phyloP scores from a whole-genome alignment of 1,284 basidiomycete genomes.

The Somion occarium region DNA sequence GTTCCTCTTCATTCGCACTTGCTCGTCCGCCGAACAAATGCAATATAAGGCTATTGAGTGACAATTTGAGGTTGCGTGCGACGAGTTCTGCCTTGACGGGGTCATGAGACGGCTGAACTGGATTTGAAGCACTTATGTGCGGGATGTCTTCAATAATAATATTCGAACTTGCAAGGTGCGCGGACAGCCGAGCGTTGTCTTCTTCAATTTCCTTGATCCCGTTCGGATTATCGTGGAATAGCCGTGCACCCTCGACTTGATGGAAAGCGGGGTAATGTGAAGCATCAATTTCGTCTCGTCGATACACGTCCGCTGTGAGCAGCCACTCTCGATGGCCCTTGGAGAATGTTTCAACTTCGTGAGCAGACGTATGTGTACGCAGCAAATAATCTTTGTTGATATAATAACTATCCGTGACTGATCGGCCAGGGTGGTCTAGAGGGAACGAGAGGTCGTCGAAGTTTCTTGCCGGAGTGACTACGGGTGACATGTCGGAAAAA shows the following conservation, averaged over 20 bases:
- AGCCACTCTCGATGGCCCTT: conserved; percentile 81
- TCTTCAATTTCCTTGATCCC: conserved; percentile 58
- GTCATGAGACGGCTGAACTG: conserved; percentile 77
- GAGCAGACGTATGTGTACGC: conserved; percentile 95
- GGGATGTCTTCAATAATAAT: conserved; percentile 88
- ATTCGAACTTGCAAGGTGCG: conserved; percentile 60
- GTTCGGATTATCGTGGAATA: conserved; percentile 56
- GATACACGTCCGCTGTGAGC: conserved; percentile 96
- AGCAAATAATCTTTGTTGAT: conserved; percentile 89
- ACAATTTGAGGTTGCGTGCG: conserved; percentile 85
- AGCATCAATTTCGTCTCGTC: conserved; percentile 96
- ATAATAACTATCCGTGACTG: conserved; percentile 93
- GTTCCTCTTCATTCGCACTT: conserved; percentile 47
- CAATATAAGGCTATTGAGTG: conserved; percentile 86
- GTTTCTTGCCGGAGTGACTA: conserved; percentile 90
- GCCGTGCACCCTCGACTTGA: conserved; percentile 94
- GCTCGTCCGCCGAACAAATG: conserved; percentile 70
- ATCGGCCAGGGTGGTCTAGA: conserved; percentile 88
- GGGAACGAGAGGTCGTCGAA: conserved; percentile 98
- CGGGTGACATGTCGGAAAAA: conserved; percentile 73
- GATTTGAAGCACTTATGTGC: conserved; percentile 71
- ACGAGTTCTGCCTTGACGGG: conserved; percentile 67
- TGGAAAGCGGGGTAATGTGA: conserved; percentile 99
- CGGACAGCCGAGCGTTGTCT: conserved; percentile 61
- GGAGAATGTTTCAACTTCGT: conserved; percentile 91